These are phyloP conservation scores for Saxophila tyrrhenica DNA, from an alignment of 495 filamentous ascomycete species.

Conservation along the genomic window DNA sequence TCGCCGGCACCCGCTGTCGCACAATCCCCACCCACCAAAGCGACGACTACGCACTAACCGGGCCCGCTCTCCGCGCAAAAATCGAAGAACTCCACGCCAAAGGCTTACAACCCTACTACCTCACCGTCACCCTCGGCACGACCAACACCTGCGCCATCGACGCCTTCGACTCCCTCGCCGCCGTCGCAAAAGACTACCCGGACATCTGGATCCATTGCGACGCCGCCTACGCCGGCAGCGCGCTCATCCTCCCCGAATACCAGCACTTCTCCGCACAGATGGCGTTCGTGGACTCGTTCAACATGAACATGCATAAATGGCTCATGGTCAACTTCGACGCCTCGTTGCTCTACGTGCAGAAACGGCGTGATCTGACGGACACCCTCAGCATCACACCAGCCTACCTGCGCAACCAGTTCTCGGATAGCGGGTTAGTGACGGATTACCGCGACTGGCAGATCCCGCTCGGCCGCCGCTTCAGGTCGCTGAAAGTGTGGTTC, in stretches of 20 bases:
- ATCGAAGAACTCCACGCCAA: conserved; percentile 51
- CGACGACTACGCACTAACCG: conserved; percentile 63
- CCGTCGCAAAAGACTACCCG: conserved; percentile 49
- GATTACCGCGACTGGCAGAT: conserved; percentile 99
- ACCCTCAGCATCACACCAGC: conserved; percentile 73
- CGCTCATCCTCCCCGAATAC: conserved; percentile 70
- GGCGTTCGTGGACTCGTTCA: conserved; percentile 67
- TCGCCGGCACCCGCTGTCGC: conserved; percentile 71
- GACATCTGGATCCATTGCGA: conserved; percentile 92
- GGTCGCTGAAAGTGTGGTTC: conserved; percentile 93
- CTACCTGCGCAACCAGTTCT: conserved; percentile 71
- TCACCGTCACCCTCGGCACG: conserved; percentile 77
- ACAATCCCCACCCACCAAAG: conserved; percentile 48
- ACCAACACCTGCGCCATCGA: conserved; percentile 84
- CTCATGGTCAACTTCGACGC: conserved; percentile 91
- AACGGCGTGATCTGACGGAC: conserved; percentile 61
- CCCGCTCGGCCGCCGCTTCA: conserved; percentile 84
- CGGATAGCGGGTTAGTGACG: conserved; percentile 73
- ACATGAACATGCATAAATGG: conserved; percentile 99
- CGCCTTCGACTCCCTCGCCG: conserved; percentile 59
- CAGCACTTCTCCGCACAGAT: conserved; percentile 56
- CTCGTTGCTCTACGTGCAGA: conserved; percentile 66
- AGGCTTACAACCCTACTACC: conserved; percentile 71
- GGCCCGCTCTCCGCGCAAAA: conserved; percentile 42
- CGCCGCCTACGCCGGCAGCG: conserved; percentile 84